Percentiles rank a stretch among this genome's conserved stretches.
Conservation (phyloP, 495 filamentous ascomycete genomes). For the Chlorociboria aeruginascens region DNA sequence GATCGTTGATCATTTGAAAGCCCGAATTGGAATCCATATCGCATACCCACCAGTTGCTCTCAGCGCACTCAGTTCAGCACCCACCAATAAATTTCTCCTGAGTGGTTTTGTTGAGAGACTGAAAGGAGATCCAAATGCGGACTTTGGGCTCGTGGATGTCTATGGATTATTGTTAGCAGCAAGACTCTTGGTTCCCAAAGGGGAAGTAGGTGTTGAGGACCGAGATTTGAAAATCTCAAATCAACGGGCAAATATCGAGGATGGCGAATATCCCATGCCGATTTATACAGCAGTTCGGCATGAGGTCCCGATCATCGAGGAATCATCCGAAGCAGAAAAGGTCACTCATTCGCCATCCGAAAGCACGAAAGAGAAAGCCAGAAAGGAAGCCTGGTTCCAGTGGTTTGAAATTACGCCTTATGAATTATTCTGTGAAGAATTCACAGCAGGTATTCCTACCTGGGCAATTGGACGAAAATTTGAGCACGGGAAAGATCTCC, state of each 20-base stretch:
- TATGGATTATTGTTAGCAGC: conserved; percentile 82
- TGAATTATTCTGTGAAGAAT: conserved; percentile 92
- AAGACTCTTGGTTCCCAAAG: conserved; percentile 71
- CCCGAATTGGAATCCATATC: conserved; percentile 72
- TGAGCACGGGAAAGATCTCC: conserved; percentile 52
- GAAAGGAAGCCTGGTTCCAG: conserved; percentile 81
- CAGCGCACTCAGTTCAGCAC: conserved; percentile 60
- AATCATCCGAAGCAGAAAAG: conserved; percentile 32
- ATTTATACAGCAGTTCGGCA: conserved; percentile 94
- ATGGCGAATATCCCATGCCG: conserved; percentile 74
- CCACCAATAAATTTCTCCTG: conserved; percentile 86
- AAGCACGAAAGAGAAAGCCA: conserved; percentile 48
- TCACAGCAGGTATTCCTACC: conserved; percentile 76
- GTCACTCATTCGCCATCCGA: conserved; percentile 25
- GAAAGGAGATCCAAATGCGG: conserved; percentile 64
- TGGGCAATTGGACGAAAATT: conserved; percentile 87
- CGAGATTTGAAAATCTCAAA: conserved; percentile 80
- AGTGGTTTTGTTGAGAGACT: conserved; percentile 83
- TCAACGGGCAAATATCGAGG: conserved; percentile 56
- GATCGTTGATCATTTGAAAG: conserved; percentile 75
- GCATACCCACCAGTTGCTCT: conserved; percentile 82
- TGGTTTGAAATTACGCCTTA: conserved; percentile 97
- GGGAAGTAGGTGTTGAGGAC: conserved; percentile 63
- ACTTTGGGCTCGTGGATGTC: conserved; percentile 83
- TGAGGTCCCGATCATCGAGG: conserved; percentile 66